phyloP scores from a whole-genome alignment of 2,329 filamentous ascomycete genomes.

The Colletotrichum higginsianum region DNA sequence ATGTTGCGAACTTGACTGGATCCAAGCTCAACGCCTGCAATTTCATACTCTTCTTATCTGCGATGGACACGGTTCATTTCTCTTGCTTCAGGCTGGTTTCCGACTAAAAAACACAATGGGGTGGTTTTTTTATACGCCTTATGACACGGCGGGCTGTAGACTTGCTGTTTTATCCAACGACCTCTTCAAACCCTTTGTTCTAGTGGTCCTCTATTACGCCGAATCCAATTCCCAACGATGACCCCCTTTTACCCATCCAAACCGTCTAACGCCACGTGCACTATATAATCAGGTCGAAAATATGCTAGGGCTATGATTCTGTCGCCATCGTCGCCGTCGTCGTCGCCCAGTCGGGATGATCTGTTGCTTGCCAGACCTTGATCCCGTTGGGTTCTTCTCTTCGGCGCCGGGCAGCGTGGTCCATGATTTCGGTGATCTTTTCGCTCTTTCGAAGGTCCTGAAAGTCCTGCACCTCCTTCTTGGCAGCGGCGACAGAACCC shows the following conservation, averaged over 20 bases:
- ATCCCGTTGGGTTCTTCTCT: conserved; percentile 70
- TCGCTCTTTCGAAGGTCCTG: conserved; percentile 62
- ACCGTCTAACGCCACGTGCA: conserved; percentile 17
- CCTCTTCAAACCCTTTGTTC: neutral
- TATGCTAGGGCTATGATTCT: neutral
- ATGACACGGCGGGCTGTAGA: neutral
- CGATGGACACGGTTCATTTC: neutral
- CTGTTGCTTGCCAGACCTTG: conserved; percentile 70
- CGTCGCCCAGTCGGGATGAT: conserved; percentile 70
- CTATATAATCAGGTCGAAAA: too few species aligned
- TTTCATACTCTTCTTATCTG: neutral
- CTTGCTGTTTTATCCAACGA: neutral
- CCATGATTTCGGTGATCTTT: conserved; percentile 64
- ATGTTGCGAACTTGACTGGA: neutral
- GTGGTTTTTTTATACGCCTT: neutral
- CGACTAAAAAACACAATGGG: neutral
- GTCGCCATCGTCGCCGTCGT: conserved; percentile 55
- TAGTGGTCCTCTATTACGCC: conserved; percentile 41
- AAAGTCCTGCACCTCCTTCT: conserved; percentile 67
- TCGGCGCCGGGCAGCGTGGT: conserved; percentile 67
- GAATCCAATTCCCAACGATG: conserved; percentile 24
- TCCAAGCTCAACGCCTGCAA: neutral
- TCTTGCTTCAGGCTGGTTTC: neutral
- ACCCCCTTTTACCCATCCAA: neutral
- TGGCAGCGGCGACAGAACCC: conserved; percentile 62